These are phyloP conservation scores for Aspergillus chevalieri DNA, from an alignment of 2,329 filamentous ascomycete genomes.

Conservation along the genomic window DNA sequence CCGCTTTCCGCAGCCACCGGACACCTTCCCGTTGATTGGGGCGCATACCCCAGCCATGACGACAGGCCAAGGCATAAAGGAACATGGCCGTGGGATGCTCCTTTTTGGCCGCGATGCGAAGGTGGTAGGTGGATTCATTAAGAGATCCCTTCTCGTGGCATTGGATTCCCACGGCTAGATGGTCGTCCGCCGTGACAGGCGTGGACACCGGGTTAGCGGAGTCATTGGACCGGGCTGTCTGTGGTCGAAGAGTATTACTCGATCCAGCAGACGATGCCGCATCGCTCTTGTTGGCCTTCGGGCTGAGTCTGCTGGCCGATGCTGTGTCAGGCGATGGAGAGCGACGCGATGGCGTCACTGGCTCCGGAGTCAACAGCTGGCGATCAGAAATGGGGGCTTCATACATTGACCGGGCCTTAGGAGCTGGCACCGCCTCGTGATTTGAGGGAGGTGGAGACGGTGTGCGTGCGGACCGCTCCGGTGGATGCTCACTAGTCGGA, in stretches of 20 bases:
- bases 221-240: slow-evolving; percentile 21
- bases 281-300: slow-evolving; percentile 22
- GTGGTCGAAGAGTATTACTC: slow-evolving; percentile 56
- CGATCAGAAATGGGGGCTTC: slow-evolving; percentile 19
- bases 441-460: slow-evolving; percentile 27
- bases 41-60: slow-evolving; percentile 97
- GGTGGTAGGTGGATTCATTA: slow-evolving; percentile 92
- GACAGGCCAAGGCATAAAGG: slow-evolving; percentile 86
- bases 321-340: slow-evolving; percentile 8
- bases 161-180: slow-evolving; percentile 82
- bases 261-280: slow-evolving; percentile 53
- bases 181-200: slow-evolving; percentile 61
- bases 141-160: slow-evolving; percentile 81
- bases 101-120: slow-evolving; percentile 78
- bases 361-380: slow-evolving; percentile 9
- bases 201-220: slow-evolving; percentile 12
- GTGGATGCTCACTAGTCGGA: slow-evolving; percentile 25
- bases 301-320: slow-evolving; percentile 2
- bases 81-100: slow-evolving; percentile 92
- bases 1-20: slow-evolving; percentile 84
- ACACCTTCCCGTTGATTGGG: slow-evolving; percentile 86
- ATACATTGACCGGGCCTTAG: slow-evolving; percentile 23
- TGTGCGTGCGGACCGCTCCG: slow-evolving; percentile 18
- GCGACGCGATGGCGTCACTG: slow-evolving; percentile 4
- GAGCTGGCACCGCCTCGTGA: slow-evolving; percentile 14